Base-by-base conservation (phyloP, 2,329 filamentous ascomycete genomes). In the Emydomyces testavorans region DNA sequence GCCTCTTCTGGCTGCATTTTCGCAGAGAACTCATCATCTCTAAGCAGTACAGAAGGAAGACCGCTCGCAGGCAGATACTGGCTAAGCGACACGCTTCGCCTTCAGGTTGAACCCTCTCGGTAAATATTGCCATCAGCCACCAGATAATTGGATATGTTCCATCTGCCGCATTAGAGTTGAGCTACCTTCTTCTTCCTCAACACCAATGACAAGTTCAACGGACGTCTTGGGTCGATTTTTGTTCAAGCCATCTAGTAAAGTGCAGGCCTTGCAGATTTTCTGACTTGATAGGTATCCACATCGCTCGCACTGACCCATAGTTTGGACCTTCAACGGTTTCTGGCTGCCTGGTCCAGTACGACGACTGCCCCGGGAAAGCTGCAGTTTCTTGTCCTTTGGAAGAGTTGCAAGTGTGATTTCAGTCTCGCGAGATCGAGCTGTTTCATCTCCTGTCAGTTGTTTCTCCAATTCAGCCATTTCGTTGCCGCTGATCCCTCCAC, bases 281-380 rank as follows among this genome's bases (percentile, higher is more conserved):
- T 98, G 92, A 58, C 89, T 95, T 1, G 92, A 94, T 65, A 98
- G 84, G 63, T 96, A 98, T 11, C 92, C 92, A 58, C 92, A 98
- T 45, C 79, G 82, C 59, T 82, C 78, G 61, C 92, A 98, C 54
- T 80, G 82, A 1, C 90, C 86, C 56, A 95, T 76, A 11, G 60
- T 62, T 47, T 69, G 66, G 5, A 54, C 53, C 51, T 66, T 66
- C 37, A 81, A 80, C 64, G 90, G 85, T 42, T 60, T 61, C 26
- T 54, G 54, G 34, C 49, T 61, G 53, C 54, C 59, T 20, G 20
- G 20, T 2, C 26, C 11, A 52, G 50, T 56, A 50, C 54, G 58
- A 35, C 37, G 21, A 40, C 48, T 44, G 52, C 59, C 54, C 16
- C 48, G 50, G 8, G 48, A 37, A 38, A 35, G 45, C 31, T 37